phyloP scores from a whole-genome alignment of 1,284 basidiomycete species.

The Melanopsichium pennsylvanicum region DNA sequence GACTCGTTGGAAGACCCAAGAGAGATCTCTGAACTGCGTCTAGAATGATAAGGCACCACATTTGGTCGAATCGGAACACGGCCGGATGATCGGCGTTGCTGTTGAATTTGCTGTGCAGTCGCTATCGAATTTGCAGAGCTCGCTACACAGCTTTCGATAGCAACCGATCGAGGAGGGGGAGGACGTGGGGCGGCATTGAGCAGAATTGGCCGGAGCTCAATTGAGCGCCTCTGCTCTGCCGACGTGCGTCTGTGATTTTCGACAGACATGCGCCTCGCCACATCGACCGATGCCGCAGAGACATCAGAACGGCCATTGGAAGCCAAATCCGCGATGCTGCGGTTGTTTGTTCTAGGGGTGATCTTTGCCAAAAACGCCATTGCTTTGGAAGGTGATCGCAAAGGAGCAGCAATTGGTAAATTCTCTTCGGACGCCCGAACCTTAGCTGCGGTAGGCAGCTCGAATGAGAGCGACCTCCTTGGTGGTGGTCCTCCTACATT shows the following conservation, averaged over 20 bases:
- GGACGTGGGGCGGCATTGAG: conserved; percentile 23
- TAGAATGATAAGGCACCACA: conserved; percentile 38
- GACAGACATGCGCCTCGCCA: conserved; percentile 8
- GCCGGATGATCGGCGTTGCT: conserved; percentile 19
- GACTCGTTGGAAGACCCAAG: conserved; percentile 26
- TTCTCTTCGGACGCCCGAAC: conserved; percentile 11
- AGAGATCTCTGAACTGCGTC: conserved; percentile 29
- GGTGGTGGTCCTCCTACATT: conserved; percentile 2
- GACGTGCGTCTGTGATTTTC: conserved; percentile 20
- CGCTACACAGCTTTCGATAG: background rate
- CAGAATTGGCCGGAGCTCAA: conserved; percentile 38
- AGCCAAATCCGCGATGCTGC: conserved; percentile 26
- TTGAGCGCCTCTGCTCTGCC: conserved; percentile 24
- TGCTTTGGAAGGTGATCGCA: conserved; percentile 23
- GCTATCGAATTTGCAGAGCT: background rate
- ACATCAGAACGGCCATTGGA: background rate
- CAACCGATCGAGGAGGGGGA: background rate
- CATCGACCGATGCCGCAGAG: background rate
- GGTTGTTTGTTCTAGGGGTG: conserved; percentile 13
- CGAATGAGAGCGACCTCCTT: conserved; percentile 23
- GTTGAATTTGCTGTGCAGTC: conserved; percentile 7
- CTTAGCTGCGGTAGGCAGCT: conserved; percentile 18
- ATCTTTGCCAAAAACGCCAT: conserved; percentile 36
- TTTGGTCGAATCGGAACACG: conserved; percentile 23
- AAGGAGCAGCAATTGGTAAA: background rate